phyloP scores from a whole-genome alignment of 2,329 filamentous ascomycete genomes.

The Diaporthe capsici region DNA sequence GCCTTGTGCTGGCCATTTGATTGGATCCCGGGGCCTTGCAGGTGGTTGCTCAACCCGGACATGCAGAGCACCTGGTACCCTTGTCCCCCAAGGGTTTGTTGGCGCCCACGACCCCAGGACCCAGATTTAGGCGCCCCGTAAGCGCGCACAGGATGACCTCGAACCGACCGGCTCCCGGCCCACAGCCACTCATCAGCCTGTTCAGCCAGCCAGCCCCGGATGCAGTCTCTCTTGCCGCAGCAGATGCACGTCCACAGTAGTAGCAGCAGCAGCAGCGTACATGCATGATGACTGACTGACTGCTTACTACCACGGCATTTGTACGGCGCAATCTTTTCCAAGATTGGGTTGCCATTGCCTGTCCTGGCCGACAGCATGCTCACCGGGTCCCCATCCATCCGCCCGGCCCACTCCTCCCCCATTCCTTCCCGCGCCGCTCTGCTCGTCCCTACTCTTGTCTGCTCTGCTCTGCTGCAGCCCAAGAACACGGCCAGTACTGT shows the following conservation, averaged over 20 bases:
- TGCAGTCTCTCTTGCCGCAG: constrained; percentile 1
- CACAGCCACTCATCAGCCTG: constrained; percentile 33
- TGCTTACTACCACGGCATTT: constrained; percentile 2
- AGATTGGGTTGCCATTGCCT: constrained; percentile 11
- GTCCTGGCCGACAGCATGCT: constrained; percentile 21
- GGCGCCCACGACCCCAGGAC: constrained; percentile 26
- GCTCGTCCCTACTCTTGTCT: not conserved
- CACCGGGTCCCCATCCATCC: constrained; percentile 28
- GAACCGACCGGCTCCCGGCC: constrained; percentile 7
- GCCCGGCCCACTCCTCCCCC: constrained; percentile 20
- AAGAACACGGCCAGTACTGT: constrained; percentile 7
- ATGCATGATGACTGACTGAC: not conserved
- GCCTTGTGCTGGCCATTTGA: not conserved
- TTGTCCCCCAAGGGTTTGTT: not conserved
- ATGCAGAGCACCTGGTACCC: not conserved
- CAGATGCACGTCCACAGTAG: constrained; percentile 8
- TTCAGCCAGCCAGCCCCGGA: constrained; percentile 7
- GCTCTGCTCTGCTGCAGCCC: not conserved
- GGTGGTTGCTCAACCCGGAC: not conserved
- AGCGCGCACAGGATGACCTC: constrained; percentile 37
- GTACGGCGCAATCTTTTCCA: not conserved
- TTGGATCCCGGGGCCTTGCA: not conserved
- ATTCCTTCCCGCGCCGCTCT: constrained; percentile 23
- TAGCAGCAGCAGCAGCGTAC: not conserved
- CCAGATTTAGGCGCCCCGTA: constrained; percentile 36